Conservation (phyloP, 768 basidiomycete species). For the Jaapia argillacea region DNA sequence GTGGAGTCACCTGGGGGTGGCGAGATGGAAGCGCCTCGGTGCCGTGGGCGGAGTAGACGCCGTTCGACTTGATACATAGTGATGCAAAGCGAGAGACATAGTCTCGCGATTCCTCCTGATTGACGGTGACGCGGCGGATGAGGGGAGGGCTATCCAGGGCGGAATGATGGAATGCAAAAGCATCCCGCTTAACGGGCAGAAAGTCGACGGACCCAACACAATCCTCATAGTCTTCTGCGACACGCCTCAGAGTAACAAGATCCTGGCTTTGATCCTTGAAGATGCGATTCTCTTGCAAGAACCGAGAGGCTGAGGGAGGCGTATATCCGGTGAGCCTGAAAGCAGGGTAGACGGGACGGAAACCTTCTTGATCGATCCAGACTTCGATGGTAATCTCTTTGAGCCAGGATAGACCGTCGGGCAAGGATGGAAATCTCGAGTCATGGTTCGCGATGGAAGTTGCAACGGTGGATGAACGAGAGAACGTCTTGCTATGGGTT, state of each 20-base stretch:
- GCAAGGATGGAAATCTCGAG: neutral
- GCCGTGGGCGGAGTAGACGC: slow-evolving; percentile 68
- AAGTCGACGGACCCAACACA: slow-evolving; percentile 63
- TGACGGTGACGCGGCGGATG: slow-evolving; percentile 59
- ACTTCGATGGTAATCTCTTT: slow-evolving; percentile 45
- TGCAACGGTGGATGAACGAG: neutral
- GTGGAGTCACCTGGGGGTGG: slow-evolving; percentile 25
- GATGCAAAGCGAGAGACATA: slow-evolving; percentile 70
- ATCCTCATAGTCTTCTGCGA: no score
- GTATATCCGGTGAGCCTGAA: slow-evolving; percentile 49
- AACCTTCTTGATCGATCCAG: slow-evolving; percentile 80
- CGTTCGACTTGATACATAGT: slow-evolving; percentile 57
- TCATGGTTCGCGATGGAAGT: neutral
- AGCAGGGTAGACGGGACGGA: slow-evolving; percentile 48
- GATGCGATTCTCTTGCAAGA: slow-evolving; percentile 12
- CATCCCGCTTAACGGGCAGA: slow-evolving; percentile 44
- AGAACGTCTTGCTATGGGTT: no score
- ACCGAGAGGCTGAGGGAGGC: slow-evolving; percentile 13
- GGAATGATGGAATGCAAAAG: slow-evolving; percentile 64
- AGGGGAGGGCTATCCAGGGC: slow-evolving; percentile 57
- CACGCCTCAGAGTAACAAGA: neutral
- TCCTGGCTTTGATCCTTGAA: neutral
- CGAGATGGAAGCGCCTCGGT: slow-evolving; percentile 33
- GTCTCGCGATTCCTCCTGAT: slow-evolving; percentile 59
- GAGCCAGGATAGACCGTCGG: slow-evolving; percentile 35